Base-by-base conservation (phyloP, 768 basidiomycete species). In the Mycena galericulata region DNA sequence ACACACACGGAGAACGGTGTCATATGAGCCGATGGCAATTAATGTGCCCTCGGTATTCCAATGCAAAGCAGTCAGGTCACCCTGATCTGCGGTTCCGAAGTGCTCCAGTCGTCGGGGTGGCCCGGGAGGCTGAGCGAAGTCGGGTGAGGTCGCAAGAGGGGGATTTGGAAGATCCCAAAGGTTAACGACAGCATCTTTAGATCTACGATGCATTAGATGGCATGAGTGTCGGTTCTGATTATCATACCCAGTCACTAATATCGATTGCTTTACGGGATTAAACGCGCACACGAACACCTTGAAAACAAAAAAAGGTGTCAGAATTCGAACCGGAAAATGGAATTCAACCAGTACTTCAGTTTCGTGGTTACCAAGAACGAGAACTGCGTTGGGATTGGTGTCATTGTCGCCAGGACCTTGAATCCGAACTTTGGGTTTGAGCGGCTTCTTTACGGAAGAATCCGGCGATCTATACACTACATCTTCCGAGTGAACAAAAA, bases 261-360 rank as follows among this genome's bases (percentile, higher is more conserved):
- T 73, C 41, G 86, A 83, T 32, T 81, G 82, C 36, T 85, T 81
- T 40, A 79, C 82, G 15, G 94, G 93, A 78, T 93, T 95, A 84
- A 92, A 95, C 5, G 90, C 87, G 62, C 92, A 92, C 8, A 92
- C 89, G 61, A 94, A 95, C 9, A 95, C 92, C 93, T 94, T 62
- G 40, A 5, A 22, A 43, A 32, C 61, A 40, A 3, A n/a, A 43
- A 29, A 50, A 24, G 30, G 29, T 62, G 27, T 59, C 30, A 60
- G 43, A 68, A 34, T 24, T 26, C 53, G 41, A 51, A 51, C 22
- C 53, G 47, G 22, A 27, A 36, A 51, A 60, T 24, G 24, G 46
- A 60, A 26, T 46, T 24, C 24, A 47, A 51, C 11, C 36, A 43
- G 41, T 76, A 89, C 90, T 78, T 92, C 90, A 36, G 89, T 82